phyloP scores from a whole-genome alignment of 176 grass and related monocot species.

The barley (Hordeum vulgare) region MorexV3_pseudomolecules_assembly NC_058524.1:57675196-57675695 shows the following conservation, averaged over 20 bases:
- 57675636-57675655: not conserved
- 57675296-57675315: conserved; percentile 21
- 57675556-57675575: conserved; percentile 51
- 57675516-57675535: conserved; percentile 17
- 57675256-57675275: conserved; percentile 12
- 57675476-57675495: conserved; percentile 36
- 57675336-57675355: conserved; percentile 34
- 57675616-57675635: conserved; percentile 41
- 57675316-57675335: conserved; percentile 28
- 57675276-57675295: conserved; percentile 15
- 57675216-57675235: conserved; percentile 13
- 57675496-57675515: conserved; percentile 19
- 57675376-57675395: conserved; percentile 18
- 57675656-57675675: not conserved
- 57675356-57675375: conserved; percentile 20
- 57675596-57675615: conserved; percentile 90
- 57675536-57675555: conserved; percentile 43
- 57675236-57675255: conserved; percentile 19
- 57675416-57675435: conserved; percentile 30
- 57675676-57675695: not conserved
- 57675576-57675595: conserved; percentile 61
- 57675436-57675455: conserved; percentile 34
- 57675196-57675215: conserved; percentile 30
- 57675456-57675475: conserved; percentile 44
- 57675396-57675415: conserved; percentile 49